These are phyloP conservation scores for Kodamaea ohmeri DNA, from an alignment of 1,139 yeast species.

Conservation along the genomic window DNA sequence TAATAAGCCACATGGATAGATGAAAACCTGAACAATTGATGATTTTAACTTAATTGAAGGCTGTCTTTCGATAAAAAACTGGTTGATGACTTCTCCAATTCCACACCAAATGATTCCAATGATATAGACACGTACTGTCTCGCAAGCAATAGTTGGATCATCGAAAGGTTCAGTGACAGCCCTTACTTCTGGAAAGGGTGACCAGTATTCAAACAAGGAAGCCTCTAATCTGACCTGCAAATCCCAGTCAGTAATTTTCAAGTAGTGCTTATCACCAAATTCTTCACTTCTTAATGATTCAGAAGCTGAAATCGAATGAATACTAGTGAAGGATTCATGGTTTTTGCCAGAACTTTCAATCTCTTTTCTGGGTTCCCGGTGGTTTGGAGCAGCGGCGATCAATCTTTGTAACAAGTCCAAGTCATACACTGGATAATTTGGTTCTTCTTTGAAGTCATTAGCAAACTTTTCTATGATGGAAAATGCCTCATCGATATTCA, in stretches of 20 bases:
- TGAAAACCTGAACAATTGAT: conserved; percentile 52
- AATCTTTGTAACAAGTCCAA: conserved; percentile 14
- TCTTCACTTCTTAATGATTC: not conserved
- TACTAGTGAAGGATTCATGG: not conserved
- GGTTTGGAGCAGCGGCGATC: conserved; percentile 9
- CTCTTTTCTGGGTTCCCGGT: not conserved
- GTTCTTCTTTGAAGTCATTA: conserved; percentile 23
- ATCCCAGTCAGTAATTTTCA: conserved; percentile 13
- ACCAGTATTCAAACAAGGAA: conserved; percentile 44
- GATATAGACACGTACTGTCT: conserved; percentile 55
- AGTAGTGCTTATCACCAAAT: conserved; percentile 2
- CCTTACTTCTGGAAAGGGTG: conserved; percentile 65
- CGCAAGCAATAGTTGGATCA: conserved; percentile 47
- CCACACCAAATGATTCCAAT: conserved; percentile 55
- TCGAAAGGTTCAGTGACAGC: conserved; percentile 54
- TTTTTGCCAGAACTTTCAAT: conserved; percentile 1
- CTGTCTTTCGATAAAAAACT: conserved; percentile 54
- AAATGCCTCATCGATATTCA: conserved; percentile 18
- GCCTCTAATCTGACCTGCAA: conserved; percentile 18
- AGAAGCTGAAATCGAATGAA: not conserved
- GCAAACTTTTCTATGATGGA: conserved; percentile 19
- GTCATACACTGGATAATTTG: conserved; percentile 22
- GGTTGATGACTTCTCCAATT: conserved; percentile 54
- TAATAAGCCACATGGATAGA: conserved; percentile 56
- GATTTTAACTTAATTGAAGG: conserved; percentile 47